Conservation (phyloP, 495 filamentous ascomycete genomes). For the Sordaria brevicollis region DNA sequence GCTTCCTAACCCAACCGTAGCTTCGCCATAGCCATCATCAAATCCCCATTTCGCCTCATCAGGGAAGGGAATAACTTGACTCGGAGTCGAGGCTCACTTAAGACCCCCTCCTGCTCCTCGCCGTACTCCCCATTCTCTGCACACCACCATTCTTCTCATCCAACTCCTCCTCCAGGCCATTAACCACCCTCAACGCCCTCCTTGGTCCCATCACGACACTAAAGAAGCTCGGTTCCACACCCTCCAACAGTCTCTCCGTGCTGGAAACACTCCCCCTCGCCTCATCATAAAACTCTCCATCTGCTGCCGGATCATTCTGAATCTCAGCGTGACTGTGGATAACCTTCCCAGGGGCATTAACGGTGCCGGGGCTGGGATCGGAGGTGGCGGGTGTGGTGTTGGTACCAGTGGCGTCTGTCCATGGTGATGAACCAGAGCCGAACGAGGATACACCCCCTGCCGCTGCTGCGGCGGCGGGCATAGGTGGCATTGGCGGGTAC, state of each 20-base stretch:
- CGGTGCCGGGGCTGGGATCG: not conserved
- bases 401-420: not conserved
- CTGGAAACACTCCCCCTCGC: constrained; percentile 23
- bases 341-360: not conserved
- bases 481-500: not conserved
- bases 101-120: not conserved
- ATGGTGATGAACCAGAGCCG: not conserved
- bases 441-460: constrained; percentile 9
- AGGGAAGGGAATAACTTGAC: too few relatives aligned
- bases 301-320: not conserved
- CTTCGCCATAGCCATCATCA: too few relatives aligned
- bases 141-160: not conserved
- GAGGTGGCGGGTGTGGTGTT: not conserved
- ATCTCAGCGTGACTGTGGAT: not conserved
- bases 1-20: too few relatives aligned
- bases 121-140: not conserved
- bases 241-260: constrained; percentile 47
- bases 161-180: constrained; percentile 33
- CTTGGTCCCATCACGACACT: constrained; percentile 62
- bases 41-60: too few relatives aligned
- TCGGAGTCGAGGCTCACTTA: not conserved
- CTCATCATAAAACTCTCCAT: constrained; percentile 12
- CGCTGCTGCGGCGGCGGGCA: constrained; percentile 4
- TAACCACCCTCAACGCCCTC: constrained; percentile 63
- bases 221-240: constrained; percentile 62